phyloP scores from a whole-genome alignment of 345 rosid genomes.

The Geranium rotundifolium region DNA sequence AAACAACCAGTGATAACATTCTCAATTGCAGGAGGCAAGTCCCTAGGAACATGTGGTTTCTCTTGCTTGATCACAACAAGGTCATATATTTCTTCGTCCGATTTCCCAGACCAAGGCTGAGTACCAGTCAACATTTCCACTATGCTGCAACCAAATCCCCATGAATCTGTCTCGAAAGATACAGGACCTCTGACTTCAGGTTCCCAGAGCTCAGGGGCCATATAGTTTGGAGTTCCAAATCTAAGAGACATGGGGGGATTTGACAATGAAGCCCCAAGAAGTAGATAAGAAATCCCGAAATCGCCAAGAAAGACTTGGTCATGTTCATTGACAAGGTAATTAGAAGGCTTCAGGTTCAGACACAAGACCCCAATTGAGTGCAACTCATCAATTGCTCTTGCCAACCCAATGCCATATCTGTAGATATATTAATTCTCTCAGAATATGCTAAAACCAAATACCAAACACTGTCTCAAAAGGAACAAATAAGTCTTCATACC shows the following conservation, averaged over 20 bases:
- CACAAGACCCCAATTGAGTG: conserved; percentile 59
- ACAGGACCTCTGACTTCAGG: conserved; percentile 81
- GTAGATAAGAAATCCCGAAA: conserved; percentile 62
- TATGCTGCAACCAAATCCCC: conserved; percentile 93
- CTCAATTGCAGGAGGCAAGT: conserved; percentile 63
- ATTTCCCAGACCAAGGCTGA: conserved; percentile 72
- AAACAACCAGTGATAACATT: conserved; percentile 78
- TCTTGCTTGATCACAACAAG: conserved; percentile 67
- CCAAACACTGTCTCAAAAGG: neutral
- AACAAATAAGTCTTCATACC: conserved; percentile 22
- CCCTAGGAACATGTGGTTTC: conserved; percentile 51
- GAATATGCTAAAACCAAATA: neutral
- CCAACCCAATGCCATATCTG: conserved; percentile 72
- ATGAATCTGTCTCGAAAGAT: conserved; percentile 80
- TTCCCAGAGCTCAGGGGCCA: conserved; percentile 99
- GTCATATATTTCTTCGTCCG: conserved; percentile 49
- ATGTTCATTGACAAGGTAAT: conserved; percentile 57
- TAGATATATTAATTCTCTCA: neutral
- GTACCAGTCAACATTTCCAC: conserved; percentile 86
- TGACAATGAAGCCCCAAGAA: conserved; percentile 56
- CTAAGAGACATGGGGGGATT: conserved; percentile 48
- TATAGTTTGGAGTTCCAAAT: conserved; percentile 87
- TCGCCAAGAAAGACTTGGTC: conserved; percentile 70
- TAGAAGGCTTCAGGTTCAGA: conserved; percentile 75
- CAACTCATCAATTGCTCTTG: conserved; percentile 50